Evolutionary conservation across 2,329 filamentous ascomycete genomes (phyloP).

Genomic region (Aureobasidium musti): DNA sequence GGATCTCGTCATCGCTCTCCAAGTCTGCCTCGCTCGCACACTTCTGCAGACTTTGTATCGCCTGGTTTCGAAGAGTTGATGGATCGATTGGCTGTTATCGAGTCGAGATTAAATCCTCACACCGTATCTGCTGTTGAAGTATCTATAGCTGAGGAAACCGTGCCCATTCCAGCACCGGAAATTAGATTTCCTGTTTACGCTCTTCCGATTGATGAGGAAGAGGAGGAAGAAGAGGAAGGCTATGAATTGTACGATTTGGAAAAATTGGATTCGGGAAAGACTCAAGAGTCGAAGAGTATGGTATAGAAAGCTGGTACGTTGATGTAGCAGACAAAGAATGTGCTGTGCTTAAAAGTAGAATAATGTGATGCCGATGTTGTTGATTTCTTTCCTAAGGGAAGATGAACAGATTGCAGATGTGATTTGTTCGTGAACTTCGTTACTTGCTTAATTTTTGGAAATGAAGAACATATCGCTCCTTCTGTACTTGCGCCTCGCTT

Average conservation of each 20-base stretch:
- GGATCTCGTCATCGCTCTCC: background rate
- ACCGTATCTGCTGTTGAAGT: constrained; percentile 14
- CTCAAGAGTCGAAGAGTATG: constrained; percentile 21
- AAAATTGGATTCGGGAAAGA: background rate
- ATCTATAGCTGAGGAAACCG: background rate
- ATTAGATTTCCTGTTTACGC: background rate
- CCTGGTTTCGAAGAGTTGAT: constrained; percentile 26
- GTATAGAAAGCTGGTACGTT: background rate
- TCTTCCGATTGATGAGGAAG: background rate
- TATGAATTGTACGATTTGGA: constrained; percentile 3
- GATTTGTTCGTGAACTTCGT: background rate
- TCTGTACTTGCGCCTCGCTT: constrained; percentile 16
- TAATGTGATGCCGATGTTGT: background rate
- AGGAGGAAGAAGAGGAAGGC: background rate
- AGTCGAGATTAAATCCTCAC: background rate
- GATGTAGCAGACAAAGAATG: background rate
- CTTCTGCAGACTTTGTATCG: background rate
- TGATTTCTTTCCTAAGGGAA: background rate
- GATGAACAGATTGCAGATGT: background rate
- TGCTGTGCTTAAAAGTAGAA: too few relatives aligned
- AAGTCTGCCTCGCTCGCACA: background rate
- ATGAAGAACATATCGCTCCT: background rate
- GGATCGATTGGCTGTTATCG: constrained; percentile 11
- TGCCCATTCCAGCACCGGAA: background rate
- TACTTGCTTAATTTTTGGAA: background rate